A percentile compares a stretch with the other conserved stretches of the same genome.
Evolutionary conservation across 2,329 filamentous ascomycete species (phyloP).

Genomic region (Leptographium wingfieldii): DNA sequence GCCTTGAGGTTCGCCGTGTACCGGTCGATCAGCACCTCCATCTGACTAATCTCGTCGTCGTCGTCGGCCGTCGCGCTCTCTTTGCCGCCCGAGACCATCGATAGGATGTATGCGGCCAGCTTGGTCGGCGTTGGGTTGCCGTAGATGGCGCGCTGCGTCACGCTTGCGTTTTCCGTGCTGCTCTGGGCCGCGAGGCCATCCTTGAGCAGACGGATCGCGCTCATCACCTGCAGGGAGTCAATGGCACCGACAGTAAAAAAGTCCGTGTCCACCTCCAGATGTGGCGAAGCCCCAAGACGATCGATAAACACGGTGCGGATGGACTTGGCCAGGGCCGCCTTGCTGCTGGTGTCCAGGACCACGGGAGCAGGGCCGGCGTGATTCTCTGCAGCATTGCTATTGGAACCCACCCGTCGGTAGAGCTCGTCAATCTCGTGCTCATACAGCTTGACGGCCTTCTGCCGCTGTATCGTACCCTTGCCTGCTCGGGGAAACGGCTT

Average conservation of each 20-base stretch:
- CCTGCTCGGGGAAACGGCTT: conserved; percentile 31
- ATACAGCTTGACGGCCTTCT: conserved; percentile 19
- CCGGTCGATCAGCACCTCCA: conserved; percentile 18
- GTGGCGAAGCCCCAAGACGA: conserved; percentile 14
- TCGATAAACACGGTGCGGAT: conserved; percentile 19
- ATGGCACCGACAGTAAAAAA: conserved; percentile 26
- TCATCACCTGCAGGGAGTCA: conserved; percentile 29
- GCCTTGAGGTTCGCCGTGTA: conserved; percentile 21
- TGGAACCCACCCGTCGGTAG: conserved; percentile 16
- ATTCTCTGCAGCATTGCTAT: background rate
- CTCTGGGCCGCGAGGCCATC: conserved; percentile 14
- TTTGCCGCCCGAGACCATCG: too few relatives aligned
- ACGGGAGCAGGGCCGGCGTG: conserved; percentile 8
- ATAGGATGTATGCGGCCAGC: conserved; percentile 21
- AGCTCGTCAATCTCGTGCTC: conserved; percentile 26
- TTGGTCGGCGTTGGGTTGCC: conserved; percentile 23
- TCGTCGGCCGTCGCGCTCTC: conserved; percentile 11
- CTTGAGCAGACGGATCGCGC: conserved; percentile 22
- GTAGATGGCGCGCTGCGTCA: conserved; percentile 27
- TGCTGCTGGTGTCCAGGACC: conserved; percentile 18
- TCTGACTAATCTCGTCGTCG: conserved; percentile 21
- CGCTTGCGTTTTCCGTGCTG: conserved; percentile 18
- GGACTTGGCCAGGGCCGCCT: conserved; percentile 16
- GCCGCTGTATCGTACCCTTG: conserved; percentile 34
- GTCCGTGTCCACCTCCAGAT: conserved; percentile 21